Base-by-base conservation (phyloP, 352 stramenopile species). In the Globisporangium paroecandrum region DNA sequence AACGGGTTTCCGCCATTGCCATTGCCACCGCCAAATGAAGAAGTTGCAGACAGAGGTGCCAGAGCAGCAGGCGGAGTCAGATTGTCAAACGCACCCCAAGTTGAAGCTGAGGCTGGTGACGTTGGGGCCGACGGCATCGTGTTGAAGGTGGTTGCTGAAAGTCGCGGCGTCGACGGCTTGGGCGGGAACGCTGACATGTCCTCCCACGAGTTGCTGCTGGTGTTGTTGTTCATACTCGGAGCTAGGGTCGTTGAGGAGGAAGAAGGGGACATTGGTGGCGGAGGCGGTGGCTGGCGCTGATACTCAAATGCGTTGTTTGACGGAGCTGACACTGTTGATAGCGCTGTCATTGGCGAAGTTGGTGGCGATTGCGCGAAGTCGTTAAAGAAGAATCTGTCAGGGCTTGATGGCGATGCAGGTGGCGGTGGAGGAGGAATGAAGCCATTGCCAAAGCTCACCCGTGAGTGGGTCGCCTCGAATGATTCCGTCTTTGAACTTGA, bases 11-110 rank as follows among this genome's bases (percentile, higher is more conserved):
- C 57, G 13, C 22, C 20, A 38, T 38, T 38, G 53, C 7, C 24
- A 49, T 8, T 61, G 46, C 43, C 20, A 12, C 27, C 29, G n/a
- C 15, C 27, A 27, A 34, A 25, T 60, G 62, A 47, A n/a, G 29
- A 29, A 12, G 29, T 20, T 20, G n/a, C 20, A 47, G 56, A 22
- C 20, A 32, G 20, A 47, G 29, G 10, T 18, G 10, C 55, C 7
- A 60, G 18, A 60, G 55, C 32, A 47, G 57, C 43, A 7, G 65
- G 57, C 5, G 43, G 49, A 3, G 57, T 65, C 20, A 70, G 18
- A 34, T 70, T 47, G 4, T 70, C 57, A 34, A 70, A 70, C 12
- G 54, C 63, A 1, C 54, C 63, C 63, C 54, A 72, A 4, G 61
- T 59, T 2, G 59, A 49, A 2, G 25, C 46, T 53, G 41, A 38